phyloP scores from a whole-genome alignment of 345 rosid genomes.

The Populus nigra region DNA sequence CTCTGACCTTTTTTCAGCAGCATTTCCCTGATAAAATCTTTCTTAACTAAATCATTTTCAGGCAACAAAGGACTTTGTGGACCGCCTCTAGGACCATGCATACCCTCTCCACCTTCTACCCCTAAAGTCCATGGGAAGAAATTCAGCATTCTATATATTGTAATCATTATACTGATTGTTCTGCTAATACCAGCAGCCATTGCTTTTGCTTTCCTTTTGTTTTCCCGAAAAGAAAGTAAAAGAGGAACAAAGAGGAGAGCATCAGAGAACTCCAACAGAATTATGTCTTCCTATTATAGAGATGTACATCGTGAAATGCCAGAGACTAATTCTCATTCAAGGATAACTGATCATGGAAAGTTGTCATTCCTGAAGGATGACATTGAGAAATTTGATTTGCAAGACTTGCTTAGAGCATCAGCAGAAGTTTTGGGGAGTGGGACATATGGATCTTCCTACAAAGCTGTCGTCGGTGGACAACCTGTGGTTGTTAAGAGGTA shows the following conservation, averaged over 20 bases:
- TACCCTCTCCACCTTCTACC: constrained; percentile 9
- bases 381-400: constrained; percentile 55
- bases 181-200: constrained; percentile 27
- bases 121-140: not conserved
- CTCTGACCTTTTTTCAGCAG: not conserved
- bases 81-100: constrained; percentile 48
- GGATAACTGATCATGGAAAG: constrained; percentile 36
- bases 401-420: constrained; percentile 64
- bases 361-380: constrained; percentile 53
- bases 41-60: constrained; percentile 19
- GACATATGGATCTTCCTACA: constrained; percentile 72
- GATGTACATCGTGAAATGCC: not conserved
- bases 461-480: constrained; percentile 43
- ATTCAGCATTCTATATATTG: not conserved
- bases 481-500: constrained; percentile 75
- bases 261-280: constrained; percentile 23
- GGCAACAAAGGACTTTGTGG: constrained; percentile 65
- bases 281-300: not conserved
- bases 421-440: constrained; percentile 88
- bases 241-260: constrained; percentile 7
- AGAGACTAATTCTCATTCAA: not conserved
- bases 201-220: constrained; percentile 14
- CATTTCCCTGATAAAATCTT: not conserved
- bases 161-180: constrained; percentile 27
- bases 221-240: constrained; percentile 17